phyloP scores from a whole-genome alignment of 2,329 filamentous ascomycete species.

The Penicillium concentricum region DNA sequence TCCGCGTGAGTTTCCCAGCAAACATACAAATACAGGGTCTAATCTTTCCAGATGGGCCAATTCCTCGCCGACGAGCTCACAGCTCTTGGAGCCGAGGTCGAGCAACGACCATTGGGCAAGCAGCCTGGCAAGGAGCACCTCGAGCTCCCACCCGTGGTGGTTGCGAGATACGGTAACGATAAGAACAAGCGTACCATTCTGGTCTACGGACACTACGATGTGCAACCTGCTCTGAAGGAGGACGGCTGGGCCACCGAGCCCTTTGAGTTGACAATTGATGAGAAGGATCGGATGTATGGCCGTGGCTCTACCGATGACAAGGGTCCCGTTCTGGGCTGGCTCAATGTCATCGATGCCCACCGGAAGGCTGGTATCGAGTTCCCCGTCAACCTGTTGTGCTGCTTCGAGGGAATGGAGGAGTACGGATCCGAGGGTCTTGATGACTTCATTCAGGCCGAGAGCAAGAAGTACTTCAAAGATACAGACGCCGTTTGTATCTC shows the following conservation, averaged over 20 bases:
- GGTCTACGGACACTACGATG: conserved; percentile 98
- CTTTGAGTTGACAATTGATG: conserved; percentile 82
- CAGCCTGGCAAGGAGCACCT: conserved; percentile 89
- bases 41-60: conserved; percentile 70
- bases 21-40: neutral
- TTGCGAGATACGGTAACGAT: conserved; percentile 89
- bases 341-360: conserved; percentile 97
- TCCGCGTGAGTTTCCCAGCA: conserved; percentile 56
- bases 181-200: conserved; percentile 91
- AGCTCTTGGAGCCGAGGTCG: conserved; percentile 78
- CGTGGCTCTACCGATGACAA: conserved; percentile 97
- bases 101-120: conserved; percentile 83
- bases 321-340: conserved; percentile 92
- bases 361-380: conserved; percentile 92
- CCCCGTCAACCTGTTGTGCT: conserved; percentile 97
- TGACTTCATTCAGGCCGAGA: conserved; percentile 87
- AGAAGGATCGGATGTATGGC: conserved; percentile 93
- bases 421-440: conserved; percentile 96
- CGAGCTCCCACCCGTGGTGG: conserved; percentile 86
- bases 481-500: conserved; percentile 96
- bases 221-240: conserved; percentile 88
- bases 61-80: conserved; percentile 83
- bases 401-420: conserved; percentile 99
- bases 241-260: conserved; percentile 97
- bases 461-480: conserved; percentile 91